Evolutionary conservation across 257 asterid species (phyloP), one percentile per base, ranked within the genome.

Genomic region (Gentiana dahurica): DNA sequence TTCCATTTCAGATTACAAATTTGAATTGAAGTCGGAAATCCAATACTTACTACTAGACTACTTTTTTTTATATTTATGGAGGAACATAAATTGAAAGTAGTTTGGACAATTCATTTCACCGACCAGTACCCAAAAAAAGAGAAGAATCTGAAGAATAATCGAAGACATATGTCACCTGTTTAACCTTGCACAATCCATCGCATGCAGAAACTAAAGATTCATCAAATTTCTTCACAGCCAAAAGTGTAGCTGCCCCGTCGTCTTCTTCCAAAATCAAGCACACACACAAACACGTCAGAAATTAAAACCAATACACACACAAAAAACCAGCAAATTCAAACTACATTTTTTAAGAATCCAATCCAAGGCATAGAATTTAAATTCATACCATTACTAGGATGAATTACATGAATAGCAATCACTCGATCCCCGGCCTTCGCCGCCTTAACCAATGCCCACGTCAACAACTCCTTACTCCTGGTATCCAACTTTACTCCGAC

Each of bases 171-270:
- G n/a, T 3, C 46, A 89, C 97, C 97, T 89, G 89, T 63, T 79
- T 89, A 35, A 89, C 75, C 70, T 76, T 81, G 65, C 97, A 89
- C 80, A 89, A 89, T 50, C 97, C 95, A 64, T 89, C 87, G 58
- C 85, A 89, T 55, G 94, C 97, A 53, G 85, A 79, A 61, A 89
- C 78, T 64, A 89, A 69, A 3, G 91, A 77, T 63, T 89, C 94
- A 7, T 41, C 46, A 64, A 89, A 83, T 9, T 73, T 55, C 82
- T 83, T 83, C 76, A 81, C 94, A 48, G 83, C 65, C 63, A 85
- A 68, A 73, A 89, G 73, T 71, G 84, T 79, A 43, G 45, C 65
- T 58, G 82, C 71, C 55, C 78, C 73, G 24, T 24, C 24, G 52
- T 76, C 86, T 73, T 62, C 82, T 58, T 49, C 39, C 41, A 9